These are phyloP conservation scores for Climacium dendroides DNA, from an alignment of 225 moss, liverwort and hornwort species.

Conservation along the genomic window DNA sequence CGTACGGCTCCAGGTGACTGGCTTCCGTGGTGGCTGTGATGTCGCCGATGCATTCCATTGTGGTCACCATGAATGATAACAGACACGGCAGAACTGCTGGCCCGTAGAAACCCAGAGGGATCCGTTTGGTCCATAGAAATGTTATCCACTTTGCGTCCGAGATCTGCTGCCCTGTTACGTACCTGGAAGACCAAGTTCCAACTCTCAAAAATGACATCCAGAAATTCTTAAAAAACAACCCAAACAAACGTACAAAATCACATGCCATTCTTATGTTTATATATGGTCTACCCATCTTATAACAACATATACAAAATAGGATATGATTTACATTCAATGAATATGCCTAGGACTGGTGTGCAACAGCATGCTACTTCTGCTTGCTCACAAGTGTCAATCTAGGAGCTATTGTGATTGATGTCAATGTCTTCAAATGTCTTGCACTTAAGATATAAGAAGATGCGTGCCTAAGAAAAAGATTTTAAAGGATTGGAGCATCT, in stretches of 20 bases:
- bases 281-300: not conserved
- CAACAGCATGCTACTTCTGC: not conserved
- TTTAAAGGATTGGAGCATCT: not conserved
- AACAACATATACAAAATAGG: not conserved
- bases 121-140: slow-evolving; percentile 50
- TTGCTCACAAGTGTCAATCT: not conserved
- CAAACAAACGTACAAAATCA: not conserved
- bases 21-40: slow-evolving; percentile 87
- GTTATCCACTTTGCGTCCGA: slow-evolving; percentile 62
- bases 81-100: slow-evolving; percentile 66
- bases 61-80: slow-evolving; percentile 67
- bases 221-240: not conserved
- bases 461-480: not conserved
- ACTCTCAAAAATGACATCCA: no score
- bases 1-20: slow-evolving; percentile 51
- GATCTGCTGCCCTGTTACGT: slow-evolving; percentile 42
- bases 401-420: not conserved
- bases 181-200: slow-evolving; percentile 15
- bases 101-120: slow-evolving; percentile 64
- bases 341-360: not conserved
- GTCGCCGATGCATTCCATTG: slow-evolving; percentile 91
- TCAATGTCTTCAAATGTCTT: not conserved
- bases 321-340: not conserved
- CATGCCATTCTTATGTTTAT: not conserved
- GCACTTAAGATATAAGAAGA: no score